A percentile compares a stretch with the other conserved stretches of the same genome.
Conservation (phyloP, 352 stramenopile species). For the Thraustotheca clavata region DNA sequence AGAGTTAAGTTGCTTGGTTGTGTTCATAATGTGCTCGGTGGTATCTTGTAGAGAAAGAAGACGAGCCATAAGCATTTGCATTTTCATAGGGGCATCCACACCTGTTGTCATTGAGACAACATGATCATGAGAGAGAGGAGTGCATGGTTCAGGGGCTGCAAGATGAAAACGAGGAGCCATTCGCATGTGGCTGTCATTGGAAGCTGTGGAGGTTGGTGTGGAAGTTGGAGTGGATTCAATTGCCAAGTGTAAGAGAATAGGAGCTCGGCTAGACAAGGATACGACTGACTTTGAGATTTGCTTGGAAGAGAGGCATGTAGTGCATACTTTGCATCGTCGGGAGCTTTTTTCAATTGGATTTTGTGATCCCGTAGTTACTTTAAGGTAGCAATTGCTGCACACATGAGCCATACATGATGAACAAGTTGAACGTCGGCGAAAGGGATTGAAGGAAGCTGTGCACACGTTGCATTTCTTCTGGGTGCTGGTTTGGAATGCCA, state of each 20-base stretch:
- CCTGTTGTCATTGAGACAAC: background rate
- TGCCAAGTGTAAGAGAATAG: background rate
- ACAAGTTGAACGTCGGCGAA: background rate
- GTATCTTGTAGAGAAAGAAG: background rate
- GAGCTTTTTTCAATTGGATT: background rate
- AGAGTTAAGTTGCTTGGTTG: background rate
- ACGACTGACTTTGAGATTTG: background rate
- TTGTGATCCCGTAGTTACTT: no score
- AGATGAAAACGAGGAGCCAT: no score
- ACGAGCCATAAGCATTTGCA: background rate
- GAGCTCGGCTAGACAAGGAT: background rate
- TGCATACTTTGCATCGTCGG: background rate
- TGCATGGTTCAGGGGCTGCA: no score
- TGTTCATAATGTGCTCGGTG: background rate
- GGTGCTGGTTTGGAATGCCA: no score
- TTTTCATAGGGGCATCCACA: background rate
- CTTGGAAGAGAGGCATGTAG: background rate
- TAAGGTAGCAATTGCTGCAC: background rate
- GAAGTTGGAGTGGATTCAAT: background rate
- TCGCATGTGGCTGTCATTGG: no score
- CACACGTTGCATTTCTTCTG: background rate
- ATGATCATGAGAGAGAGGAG: background rate
- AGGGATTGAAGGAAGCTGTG: background rate
- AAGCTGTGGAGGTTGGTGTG: no score
- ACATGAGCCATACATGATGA: background rate